Conservation (phyloP, 495 filamentous ascomycete genomes). For the Gamarada debralockiae region DNA sequence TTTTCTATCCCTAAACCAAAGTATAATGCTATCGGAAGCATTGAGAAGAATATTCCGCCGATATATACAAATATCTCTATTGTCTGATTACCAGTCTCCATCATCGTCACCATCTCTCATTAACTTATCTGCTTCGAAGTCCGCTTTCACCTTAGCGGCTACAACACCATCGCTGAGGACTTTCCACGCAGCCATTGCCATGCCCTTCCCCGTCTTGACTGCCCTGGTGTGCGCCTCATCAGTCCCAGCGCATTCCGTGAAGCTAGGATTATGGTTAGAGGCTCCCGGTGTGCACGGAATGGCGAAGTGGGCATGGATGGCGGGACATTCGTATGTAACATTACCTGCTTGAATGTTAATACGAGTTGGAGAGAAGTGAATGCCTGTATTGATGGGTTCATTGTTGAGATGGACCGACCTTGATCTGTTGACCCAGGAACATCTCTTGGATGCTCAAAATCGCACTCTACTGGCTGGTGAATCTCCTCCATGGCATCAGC, state of each 20-base stretch:
- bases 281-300: background rate
- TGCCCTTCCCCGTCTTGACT: background rate
- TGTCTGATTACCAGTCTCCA: too few relatives aligned
- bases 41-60: too few relatives aligned
- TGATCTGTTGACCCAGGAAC: background rate
- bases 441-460: background rate
- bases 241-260: background rate
- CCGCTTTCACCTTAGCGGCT: background rate
- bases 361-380: too few relatives aligned
- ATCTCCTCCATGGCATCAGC: background rate
- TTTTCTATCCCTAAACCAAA: too few relatives aligned
- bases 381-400: background rate
- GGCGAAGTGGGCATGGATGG: background rate
- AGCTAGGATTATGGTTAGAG: background rate
- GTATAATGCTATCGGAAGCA: too few relatives aligned
- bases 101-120: too few relatives aligned
- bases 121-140: background rate
- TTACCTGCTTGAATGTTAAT: background rate
- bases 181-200: background rate
- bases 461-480: background rate
- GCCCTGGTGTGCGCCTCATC: background rate
- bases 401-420: background rate
- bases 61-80: too few relatives aligned
- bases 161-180: background rate
- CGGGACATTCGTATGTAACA: background rate